These are phyloP conservation scores for Viola odorata DNA, from an alignment of 345 rosid genomes.

Conservation along the genomic window DNA sequence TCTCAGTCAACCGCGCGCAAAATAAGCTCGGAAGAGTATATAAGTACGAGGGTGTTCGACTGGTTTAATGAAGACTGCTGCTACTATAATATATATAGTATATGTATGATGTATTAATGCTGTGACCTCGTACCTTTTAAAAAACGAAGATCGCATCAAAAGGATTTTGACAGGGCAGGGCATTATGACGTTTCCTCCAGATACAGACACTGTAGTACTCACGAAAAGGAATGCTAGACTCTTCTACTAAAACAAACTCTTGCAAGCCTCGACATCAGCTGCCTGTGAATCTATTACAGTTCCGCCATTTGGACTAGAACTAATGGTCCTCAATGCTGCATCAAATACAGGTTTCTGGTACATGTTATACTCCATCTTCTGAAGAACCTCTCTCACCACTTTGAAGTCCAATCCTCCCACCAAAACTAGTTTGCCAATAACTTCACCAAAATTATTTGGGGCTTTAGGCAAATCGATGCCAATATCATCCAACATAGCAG, in stretches of 20 bases:
- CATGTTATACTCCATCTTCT: conserved; percentile 57
- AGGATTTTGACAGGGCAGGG: conserved; percentile 5
- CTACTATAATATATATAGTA: too few relatives aligned
- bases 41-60: too few relatives aligned
- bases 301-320: conserved; percentile 33
- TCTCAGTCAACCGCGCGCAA: too few relatives aligned
- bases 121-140: too few relatives aligned
- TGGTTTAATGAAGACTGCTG: too few relatives aligned
- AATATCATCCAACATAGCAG: conserved; percentile 68
- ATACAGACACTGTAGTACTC: conserved; percentile 6
- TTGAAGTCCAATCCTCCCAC: conserved; percentile 47
- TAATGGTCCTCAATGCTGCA: conserved; percentile 39
- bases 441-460: conserved; percentile 66
- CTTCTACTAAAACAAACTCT: conserved; percentile 30
- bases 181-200: conserved; percentile 1
- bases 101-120: too few relatives aligned
- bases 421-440: conserved; percentile 57
- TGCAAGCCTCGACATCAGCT: conserved; percentile 53
- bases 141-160: too few relatives aligned
- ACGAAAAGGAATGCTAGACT: not conserved
- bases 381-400: conserved; percentile 50
- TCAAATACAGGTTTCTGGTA: conserved; percentile 52
- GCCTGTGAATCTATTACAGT: conserved; percentile 47
- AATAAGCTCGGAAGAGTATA: too few relatives aligned
- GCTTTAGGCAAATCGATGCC: conserved; percentile 85